Percentiles rank a stretch among this genome's conserved stretches.
Conservation (phyloP, 345 rosid species). For the Noccaea bulbosa region DNA sequence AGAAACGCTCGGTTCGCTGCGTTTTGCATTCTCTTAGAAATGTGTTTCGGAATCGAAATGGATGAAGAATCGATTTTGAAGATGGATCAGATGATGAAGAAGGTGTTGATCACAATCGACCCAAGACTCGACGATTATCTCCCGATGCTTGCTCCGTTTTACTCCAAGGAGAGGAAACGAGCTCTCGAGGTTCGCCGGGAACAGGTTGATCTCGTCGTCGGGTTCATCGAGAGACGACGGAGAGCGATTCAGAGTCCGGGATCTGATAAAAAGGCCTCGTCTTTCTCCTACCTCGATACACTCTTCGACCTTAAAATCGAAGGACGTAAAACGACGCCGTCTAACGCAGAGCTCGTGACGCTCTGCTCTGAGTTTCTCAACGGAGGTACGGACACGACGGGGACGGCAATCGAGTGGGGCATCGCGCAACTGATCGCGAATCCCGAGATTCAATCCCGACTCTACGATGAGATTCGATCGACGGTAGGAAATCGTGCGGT, state of each 20-base stretch:
- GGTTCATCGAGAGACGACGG: slow-evolving; percentile 62
- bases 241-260: slow-evolving; percentile 56
- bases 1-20: slow-evolving; percentile 75
- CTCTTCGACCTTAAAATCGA: slow-evolving; percentile 68
- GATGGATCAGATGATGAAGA: slow-evolving; percentile 74
- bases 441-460: slow-evolving; percentile 62
- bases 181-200: slow-evolving; percentile 62
- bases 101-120: slow-evolving; percentile 59
- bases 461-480: slow-evolving; percentile 62
- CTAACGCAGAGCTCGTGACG: slow-evolving; percentile 70
- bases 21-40: slow-evolving; percentile 69
- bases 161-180: slow-evolving; percentile 64
- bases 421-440: slow-evolving; percentile 74
- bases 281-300: slow-evolving; percentile 87
- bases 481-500: slow-evolving; percentile 60
- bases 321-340: slow-evolving; percentile 61
- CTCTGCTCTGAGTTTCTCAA: slow-evolving; percentile 87
- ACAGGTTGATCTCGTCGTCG: slow-evolving; percentile 61
- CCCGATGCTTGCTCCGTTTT: slow-evolving; percentile 76
- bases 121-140: slow-evolving; percentile 90
- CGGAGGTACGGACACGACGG: slow-evolving; percentile 91
- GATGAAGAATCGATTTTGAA: slow-evolving; percentile 62
- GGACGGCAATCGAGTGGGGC: slow-evolving; percentile 89
- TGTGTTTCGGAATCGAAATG: slow-evolving; percentile 90
- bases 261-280: slow-evolving; percentile 54